Evolutionary conservation across 805 yeast species (phyloP).

Genomic region (Metschnikowia gruessii): DNA sequence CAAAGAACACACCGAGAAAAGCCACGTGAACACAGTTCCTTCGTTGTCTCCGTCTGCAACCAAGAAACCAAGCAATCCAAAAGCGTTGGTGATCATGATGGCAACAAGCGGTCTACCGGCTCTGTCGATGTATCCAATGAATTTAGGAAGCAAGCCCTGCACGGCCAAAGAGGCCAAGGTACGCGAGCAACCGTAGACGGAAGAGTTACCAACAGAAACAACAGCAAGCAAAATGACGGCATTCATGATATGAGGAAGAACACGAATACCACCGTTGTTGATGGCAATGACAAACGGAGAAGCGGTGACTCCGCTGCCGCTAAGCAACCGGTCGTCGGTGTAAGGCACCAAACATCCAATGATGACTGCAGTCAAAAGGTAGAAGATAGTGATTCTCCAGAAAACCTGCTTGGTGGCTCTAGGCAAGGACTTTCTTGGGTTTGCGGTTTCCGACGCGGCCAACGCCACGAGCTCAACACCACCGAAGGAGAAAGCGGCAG

Average conservation of each 20-base stretch:
- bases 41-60: slow-evolving; percentile 29
- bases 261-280: slow-evolving; percentile 27
- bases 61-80: slow-evolving; percentile 42
- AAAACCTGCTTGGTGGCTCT: slow-evolving; percentile 54
- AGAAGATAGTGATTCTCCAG: slow-evolving; percentile 52
- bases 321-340: slow-evolving; percentile 28
- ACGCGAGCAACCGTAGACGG: slow-evolving; percentile 45
- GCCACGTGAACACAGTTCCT: slow-evolving; percentile 38
- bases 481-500: slow-evolving; percentile 60
- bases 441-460: slow-evolving; percentile 55
- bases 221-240: slow-evolving; percentile 29
- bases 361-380: slow-evolving; percentile 45
- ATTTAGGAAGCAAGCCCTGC: slow-evolving; percentile 59
- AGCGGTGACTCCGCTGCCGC: slow-evolving; percentile 17
- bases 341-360: slow-evolving; percentile 56
- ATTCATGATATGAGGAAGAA: slow-evolving; percentile 27
- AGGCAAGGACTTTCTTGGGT: slow-evolving; percentile 56
- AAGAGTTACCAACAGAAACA: slow-evolving; percentile 30
- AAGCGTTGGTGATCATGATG: slow-evolving; percentile 45
- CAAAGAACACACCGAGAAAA: slow-evolving; percentile 40
- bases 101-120: slow-evolving; percentile 67
- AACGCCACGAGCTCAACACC: slow-evolving; percentile 59
- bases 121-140: slow-evolving; percentile 59
- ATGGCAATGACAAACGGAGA: slow-evolving; percentile 33
- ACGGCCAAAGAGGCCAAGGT: slow-evolving; percentile 60